Evolutionary conservation across 495 filamentous ascomycete genomes (phyloP), one percentile per base, ranked within the genome.

Genomic region (Tirmania nivea): DNA sequence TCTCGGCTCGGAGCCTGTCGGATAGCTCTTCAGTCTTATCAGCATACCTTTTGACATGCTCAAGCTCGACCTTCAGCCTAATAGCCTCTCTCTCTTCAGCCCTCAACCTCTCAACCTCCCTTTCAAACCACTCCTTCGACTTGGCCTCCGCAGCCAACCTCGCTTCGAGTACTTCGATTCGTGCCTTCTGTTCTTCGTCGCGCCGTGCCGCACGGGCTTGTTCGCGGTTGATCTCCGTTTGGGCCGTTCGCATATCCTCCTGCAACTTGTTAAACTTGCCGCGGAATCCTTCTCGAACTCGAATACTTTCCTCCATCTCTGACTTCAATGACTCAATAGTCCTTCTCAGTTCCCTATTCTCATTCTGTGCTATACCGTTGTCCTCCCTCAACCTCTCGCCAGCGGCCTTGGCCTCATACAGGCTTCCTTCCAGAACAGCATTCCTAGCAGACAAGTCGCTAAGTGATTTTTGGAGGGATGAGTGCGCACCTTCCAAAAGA

Each of bases 291-390:
- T 87, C 82, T 52, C 86, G 79, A 56, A 82, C 74, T 56, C 78
- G 75, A 63, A 84, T 77, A 64, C 80, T 84, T 66, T 95, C 88
- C 67, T 93, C 80, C 51, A 93, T 77, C 60, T 94, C 84, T 47
- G 73, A 70, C 55, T 75, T 74, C 55, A 89, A 69, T 6, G 75
- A 76, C 56, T 79, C 74, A 59, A 92, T 75, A 25, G 75, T 77
- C 56, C 75, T 79, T 53, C 72, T 74, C 9, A 87, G 65, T 56
- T 57, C 59, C 35, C 49, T 59, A 56, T 65, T 65, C 45, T 65
- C 62, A 37, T 62, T 54, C 48, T 62, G 62, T 17, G 52, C 45
- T n/a, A 36, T 54, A 12, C 39, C 47, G 21, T 54, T 42, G 31
- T 60, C 60, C 16, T 55, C 54, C 17, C 55, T 62, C 47, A 56